These are phyloP conservation scores for Candida silvicultrix DNA, from an alignment of 805 yeast genomes.

Conservation along the genomic window DNA sequence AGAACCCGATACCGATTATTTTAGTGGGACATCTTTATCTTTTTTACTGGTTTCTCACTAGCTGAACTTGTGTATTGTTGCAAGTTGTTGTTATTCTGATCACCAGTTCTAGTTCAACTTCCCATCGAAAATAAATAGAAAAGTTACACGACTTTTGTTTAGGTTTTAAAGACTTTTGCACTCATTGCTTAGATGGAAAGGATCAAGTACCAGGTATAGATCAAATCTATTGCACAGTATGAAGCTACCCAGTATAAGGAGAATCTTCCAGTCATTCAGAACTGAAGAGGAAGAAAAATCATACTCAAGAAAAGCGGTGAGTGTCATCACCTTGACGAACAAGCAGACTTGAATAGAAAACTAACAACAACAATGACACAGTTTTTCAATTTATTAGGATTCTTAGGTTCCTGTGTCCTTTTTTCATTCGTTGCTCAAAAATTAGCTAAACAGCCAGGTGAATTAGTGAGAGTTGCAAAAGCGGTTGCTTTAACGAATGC, in stretches of 20 bases:
- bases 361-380: too few species aligned
- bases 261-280: conserved; percentile 76
- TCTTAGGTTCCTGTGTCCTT: conserved; percentile 71
- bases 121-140: background rate
- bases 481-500: conserved; percentile 18
- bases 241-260: conserved; percentile 70
- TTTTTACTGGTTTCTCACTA: background rate
- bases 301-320: conserved; percentile 65
- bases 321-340: too few species aligned
- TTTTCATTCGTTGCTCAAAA: conserved; percentile 77
- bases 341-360: too few species aligned
- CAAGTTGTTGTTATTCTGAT: background rate
- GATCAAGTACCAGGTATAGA: too few species aligned
- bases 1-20: conserved; percentile 62
- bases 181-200: too few species aligned
- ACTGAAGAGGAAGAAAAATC: conserved; percentile 81
- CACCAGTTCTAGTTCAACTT: background rate
- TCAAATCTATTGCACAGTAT: conserved; percentile 18
- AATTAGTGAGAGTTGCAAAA: conserved; percentile 17
- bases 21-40: conserved; percentile 36
- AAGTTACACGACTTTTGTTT: too few species aligned
- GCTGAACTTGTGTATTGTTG: too few species aligned
- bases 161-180: too few species aligned
- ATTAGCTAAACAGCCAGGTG: conserved; percentile 22
- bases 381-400: conserved; percentile 74